These are phyloP conservation scores for Geranium brycei DNA, from an alignment of 345 rosid species.

Conservation along the genomic window DNA sequence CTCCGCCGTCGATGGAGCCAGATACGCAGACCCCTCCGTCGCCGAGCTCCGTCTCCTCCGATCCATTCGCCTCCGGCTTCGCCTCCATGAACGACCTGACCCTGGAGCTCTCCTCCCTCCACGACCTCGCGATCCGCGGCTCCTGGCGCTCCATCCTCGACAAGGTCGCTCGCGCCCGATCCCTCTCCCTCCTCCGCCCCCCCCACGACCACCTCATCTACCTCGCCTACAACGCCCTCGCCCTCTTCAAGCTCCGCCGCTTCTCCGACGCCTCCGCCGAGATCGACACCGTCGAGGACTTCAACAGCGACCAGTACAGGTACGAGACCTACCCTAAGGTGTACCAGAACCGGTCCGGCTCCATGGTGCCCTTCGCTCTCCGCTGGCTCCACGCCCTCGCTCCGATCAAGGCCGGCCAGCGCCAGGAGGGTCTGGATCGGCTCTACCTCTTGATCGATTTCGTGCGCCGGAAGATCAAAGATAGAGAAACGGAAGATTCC, in stretches of 20 bases:
- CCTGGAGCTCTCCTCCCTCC: slow-evolving; percentile 64
- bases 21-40: neutral
- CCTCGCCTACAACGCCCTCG: slow-evolving; percentile 64
- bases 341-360: slow-evolving; percentile 58
- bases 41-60: slow-evolving; percentile 15
- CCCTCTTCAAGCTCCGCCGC: slow-evolving; percentile 74
- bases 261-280: slow-evolving; percentile 62
- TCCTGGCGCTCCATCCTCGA: slow-evolving; percentile 82
- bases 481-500: slow-evolving; percentile 14
- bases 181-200: slow-evolving; percentile 41
- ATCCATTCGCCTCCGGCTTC: slow-evolving; percentile 35
- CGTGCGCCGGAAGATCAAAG: slow-evolving; percentile 33
- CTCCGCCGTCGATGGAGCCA: neutral
- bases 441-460: slow-evolving; percentile 55
- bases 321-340: slow-evolving; percentile 67
- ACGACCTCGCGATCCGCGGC: slow-evolving; percentile 77
- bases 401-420: slow-evolving; percentile 48
- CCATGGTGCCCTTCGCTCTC: slow-evolving; percentile 84
- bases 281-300: slow-evolving; percentile 73
- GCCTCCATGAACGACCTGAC: slow-evolving; percentile 58
- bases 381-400: slow-evolving; percentile 73
- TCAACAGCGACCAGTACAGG: slow-evolving; percentile 48
- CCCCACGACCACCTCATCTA: slow-evolving; percentile 87
- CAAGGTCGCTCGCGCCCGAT: slow-evolving; percentile 48
- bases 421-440: slow-evolving; percentile 64